phyloP scores from a whole-genome alignment of 176 grass and related monocot species.

The Pharus latifolius region DNA sequence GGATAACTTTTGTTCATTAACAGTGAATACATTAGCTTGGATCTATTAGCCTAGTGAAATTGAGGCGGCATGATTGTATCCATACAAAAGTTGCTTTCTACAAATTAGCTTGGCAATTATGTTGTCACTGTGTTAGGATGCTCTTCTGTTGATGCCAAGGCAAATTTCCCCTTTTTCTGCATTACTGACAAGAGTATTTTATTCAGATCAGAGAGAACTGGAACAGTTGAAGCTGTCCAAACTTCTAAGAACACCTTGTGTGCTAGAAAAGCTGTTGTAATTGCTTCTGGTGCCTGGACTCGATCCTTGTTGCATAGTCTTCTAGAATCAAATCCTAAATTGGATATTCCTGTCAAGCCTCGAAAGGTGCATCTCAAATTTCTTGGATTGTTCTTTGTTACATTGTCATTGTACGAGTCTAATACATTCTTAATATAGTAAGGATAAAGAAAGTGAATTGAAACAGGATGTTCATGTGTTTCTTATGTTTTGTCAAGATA shows the following conservation, averaged over 20 bases:
- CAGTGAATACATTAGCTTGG: background rate
- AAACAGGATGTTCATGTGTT: background rate
- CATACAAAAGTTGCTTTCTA: background rate
- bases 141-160: background rate
- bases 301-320: slow-evolving; percentile 60
- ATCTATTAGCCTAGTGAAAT: background rate
- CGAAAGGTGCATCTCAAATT: slow-evolving; percentile 51
- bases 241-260: slow-evolving; percentile 69
- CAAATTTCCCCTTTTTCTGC: background rate
- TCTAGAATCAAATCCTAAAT: slow-evolving; percentile 35
- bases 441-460: background rate
- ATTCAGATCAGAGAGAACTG: slow-evolving; percentile 60
- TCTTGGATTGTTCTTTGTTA: background rate
- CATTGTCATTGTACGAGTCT: background rate
- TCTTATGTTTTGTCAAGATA: background rate
- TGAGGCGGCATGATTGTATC: no score
- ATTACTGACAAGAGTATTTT: slow-evolving; percentile 2
- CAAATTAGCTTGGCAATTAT: background rate
- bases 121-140: background rate
- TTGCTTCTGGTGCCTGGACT: slow-evolving; percentile 84
- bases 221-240: slow-evolving; percentile 73
- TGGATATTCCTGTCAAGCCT: slow-evolving; percentile 75
- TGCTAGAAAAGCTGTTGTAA: slow-evolving; percentile 67
- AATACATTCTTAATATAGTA: background rate
- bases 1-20: background rate